Evolutionary conservation across 2,329 filamentous ascomycete species (phyloP).

Genomic region (Clarireedia homoeocarpa): DNA sequence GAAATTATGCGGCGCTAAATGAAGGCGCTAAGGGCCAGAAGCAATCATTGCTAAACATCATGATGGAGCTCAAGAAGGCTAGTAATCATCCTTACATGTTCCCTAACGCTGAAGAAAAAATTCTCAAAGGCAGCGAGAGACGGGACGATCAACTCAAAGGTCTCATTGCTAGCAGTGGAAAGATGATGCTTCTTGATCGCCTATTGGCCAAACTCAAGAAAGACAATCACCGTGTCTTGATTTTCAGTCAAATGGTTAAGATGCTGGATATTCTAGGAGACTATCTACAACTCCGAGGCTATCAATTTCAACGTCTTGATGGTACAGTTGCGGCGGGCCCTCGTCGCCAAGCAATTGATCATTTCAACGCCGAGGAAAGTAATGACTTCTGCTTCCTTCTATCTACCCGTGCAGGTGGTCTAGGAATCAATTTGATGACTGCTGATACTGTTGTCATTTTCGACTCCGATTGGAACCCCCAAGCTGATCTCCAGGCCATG

Average conservation of each 20-base stretch:
- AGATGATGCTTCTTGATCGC: constrained; percentile 98
- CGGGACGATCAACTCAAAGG: constrained; percentile 89
- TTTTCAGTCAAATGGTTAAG: constrained; percentile 99
- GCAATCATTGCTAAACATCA: constrained; percentile 92
- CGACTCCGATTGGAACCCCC: constrained; percentile 98
- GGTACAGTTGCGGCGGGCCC: constrained; percentile 87
- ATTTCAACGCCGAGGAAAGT: constrained; percentile 95
- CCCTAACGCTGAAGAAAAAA: constrained; percentile 82
- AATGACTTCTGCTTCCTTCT: constrained; percentile 94
- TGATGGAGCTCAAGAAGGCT: constrained; percentile 99
- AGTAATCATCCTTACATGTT: constrained; percentile 99
- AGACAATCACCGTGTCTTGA: constrained; percentile 90
- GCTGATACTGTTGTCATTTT: constrained; percentile 97
- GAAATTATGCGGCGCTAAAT: constrained; percentile 91
- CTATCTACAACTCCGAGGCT: constrained; percentile 86
- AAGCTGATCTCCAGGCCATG: constrained; percentile 97
- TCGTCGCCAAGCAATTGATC: constrained; percentile 89
- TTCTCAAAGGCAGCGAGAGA: constrained; percentile 69
- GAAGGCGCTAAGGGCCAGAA: constrained; percentile 87
- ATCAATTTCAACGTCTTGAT: constrained; percentile 90
- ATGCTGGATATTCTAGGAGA: constrained; percentile 96
- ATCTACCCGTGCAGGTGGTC: constrained; percentile 88
- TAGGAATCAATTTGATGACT: constrained; percentile 99
- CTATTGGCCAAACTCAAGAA: constrained; percentile 89
- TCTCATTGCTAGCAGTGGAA: constrained; percentile 93